phyloP scores from a whole-genome alignment of 129 eudicot species.

The Solidago caesia region DNA sequence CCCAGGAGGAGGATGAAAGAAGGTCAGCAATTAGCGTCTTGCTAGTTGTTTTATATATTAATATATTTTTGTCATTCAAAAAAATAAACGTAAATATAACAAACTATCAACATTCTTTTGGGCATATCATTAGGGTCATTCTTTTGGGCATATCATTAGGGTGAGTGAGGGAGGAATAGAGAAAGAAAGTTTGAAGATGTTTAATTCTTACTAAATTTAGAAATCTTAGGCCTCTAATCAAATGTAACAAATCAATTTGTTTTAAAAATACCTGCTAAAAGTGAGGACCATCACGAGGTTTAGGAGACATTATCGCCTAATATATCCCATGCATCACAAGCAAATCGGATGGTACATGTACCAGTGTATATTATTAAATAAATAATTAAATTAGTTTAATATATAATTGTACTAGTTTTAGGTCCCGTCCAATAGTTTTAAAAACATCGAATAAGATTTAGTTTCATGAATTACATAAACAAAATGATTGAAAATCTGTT shows the following conservation, averaged over 20 bases:
- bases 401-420: no score
- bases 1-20: no score
- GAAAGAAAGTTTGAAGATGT: not conserved
- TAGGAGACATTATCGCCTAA: conserved; percentile 24
- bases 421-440: no score
- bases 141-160: conserved; percentile 24
- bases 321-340: conserved; percentile 3
- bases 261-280: conserved; percentile 14
- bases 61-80: no score
- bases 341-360: not conserved
- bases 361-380: no score
- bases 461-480: no score
- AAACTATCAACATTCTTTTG: not conserved
- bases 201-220: conserved; percentile 35
- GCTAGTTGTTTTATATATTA: no score
- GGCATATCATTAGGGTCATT: not conserved
- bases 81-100: no score
- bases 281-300: conserved; percentile 22
- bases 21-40: no score
- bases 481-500: no score
- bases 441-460: no score
- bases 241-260: conserved; percentile 1
- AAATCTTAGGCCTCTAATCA: conserved; percentile 24
- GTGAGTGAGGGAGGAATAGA: conserved; percentile 22
- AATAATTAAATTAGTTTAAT: no score